Evolutionary conservation across 495 filamentous ascomycete species (phyloP).

Genomic region (Podospora comata): DNA sequence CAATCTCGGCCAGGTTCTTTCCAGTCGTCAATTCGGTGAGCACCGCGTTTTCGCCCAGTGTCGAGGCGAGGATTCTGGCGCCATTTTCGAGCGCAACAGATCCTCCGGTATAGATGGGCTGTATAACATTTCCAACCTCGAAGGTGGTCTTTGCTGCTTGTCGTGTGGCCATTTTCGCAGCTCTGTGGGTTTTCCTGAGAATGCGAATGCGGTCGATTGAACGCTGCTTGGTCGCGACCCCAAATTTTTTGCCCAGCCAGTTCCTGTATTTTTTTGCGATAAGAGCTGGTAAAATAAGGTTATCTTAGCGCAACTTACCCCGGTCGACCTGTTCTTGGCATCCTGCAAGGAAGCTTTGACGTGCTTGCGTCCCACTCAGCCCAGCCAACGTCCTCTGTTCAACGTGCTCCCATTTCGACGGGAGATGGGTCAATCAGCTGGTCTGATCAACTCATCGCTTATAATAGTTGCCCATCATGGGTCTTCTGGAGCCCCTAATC

Average conservation of each 20-base stretch:
- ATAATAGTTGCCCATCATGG: slow-evolving; percentile 35
- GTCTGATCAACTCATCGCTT: background rate
- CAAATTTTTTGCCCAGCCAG: slow-evolving; percentile 23
- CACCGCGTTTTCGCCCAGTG: slow-evolving; percentile 82
- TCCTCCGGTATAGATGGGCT: slow-evolving; percentile 92
- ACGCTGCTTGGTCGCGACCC: slow-evolving; percentile 2
- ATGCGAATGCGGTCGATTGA: slow-evolving; percentile 7
- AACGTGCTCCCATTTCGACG: background rate
- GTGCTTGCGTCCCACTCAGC: background rate
- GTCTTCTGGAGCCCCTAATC: slow-evolving; percentile 47
- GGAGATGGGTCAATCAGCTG: background rate
- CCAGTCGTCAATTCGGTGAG: slow-evolving; percentile 83
- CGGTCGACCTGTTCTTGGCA: background rate
- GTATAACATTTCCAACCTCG: slow-evolving; percentile 72
- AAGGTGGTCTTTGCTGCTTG: slow-evolving; percentile 73
- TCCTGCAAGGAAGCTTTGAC: slow-evolving; percentile 8
- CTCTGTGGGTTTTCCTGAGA: slow-evolving; percentile 4
- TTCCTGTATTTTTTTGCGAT: slow-evolving; percentile 25
- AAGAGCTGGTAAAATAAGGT: slow-evolving; percentile 34
- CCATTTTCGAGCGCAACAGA: slow-evolving; percentile 76
- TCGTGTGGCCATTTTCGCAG: slow-evolving; percentile 47
- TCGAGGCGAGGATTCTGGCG: slow-evolving; percentile 81
- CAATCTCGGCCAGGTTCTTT: slow-evolving; percentile 75
- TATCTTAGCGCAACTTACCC: slow-evolving; percentile 35
- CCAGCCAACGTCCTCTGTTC: slow-evolving; percentile 1